Evolutionary conservation across 2,329 filamentous ascomycete genomes (phyloP).

Genomic region (Aspergillus viridinutans): DNA sequence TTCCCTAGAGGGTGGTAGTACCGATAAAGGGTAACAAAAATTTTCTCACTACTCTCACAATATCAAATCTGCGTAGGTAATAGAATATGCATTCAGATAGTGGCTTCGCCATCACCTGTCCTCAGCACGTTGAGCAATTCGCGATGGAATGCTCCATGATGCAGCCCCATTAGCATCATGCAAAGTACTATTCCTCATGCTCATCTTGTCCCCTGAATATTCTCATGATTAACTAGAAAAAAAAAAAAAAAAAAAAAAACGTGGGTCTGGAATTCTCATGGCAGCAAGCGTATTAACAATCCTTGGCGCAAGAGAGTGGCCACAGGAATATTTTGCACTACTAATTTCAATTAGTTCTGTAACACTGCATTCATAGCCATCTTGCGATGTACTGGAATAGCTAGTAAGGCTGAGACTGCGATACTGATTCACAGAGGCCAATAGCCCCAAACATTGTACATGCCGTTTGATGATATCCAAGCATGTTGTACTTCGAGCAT

Average conservation of each 20-base stretch:
- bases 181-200: not conserved
- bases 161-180: not conserved
- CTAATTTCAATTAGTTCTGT: too few species aligned
- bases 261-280: not conserved
- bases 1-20: not conserved
- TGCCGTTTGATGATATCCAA: not conserved
- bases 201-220: not conserved
- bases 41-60: not conserved
- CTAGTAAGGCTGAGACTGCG: too few species aligned
- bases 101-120: not conserved
- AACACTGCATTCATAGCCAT: too few species aligned
- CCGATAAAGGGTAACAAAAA: not conserved
- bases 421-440: not conserved
- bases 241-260: not conserved
- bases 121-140: not conserved
- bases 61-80: not conserved
- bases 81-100: not conserved
- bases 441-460: not conserved
- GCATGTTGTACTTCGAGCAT: not conserved
- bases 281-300: too few species aligned
- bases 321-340: too few species aligned
- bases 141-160: not conserved
- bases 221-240: not conserved
- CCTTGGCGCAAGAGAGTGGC: too few species aligned
- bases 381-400: too few species aligned